These are phyloP conservation scores for Teratosphaeriaceae sp. DNA, from an alignment of 2,329 filamentous ascomycete species.

Conservation along the genomic window DNA sequence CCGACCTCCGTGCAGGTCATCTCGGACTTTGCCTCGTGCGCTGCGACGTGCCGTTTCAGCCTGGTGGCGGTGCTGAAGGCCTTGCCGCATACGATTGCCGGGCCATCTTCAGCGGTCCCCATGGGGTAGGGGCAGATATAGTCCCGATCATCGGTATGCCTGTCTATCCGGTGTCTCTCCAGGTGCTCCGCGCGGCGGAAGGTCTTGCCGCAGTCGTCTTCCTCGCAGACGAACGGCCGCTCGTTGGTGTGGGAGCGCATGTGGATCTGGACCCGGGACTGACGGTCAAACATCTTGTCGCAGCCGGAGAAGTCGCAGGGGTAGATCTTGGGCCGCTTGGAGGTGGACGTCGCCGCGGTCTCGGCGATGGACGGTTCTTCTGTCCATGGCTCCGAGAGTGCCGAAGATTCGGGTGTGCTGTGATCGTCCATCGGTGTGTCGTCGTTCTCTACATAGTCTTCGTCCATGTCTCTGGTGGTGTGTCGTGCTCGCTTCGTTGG, in stretches of 20 bases:
- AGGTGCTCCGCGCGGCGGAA: constrained; percentile 85
- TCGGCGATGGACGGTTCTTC: constrained; percentile 12
- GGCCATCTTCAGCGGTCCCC: constrained; percentile 10
- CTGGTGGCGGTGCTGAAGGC: constrained; percentile 74
- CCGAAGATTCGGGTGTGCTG: neutral
- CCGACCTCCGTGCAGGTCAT: constrained; percentile 42
- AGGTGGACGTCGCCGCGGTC: constrained; percentile 19
- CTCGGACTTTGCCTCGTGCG: constrained; percentile 66
- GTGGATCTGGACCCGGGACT: constrained; percentile 72
- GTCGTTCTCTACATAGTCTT: constrained; percentile 1
- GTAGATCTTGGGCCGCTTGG: constrained; percentile 61
- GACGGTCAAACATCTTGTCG: constrained; percentile 79
- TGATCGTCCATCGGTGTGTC: neutral
- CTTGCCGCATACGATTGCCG: constrained; percentile 60
- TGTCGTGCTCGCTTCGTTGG: neutral
- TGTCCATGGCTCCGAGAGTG: neutral
- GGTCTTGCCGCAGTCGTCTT: constrained; percentile 67
- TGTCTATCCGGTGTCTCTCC: constrained; percentile 75
- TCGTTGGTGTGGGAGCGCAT: constrained; percentile 80
- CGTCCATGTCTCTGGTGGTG: neutral
- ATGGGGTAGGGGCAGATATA: constrained; percentile 58
- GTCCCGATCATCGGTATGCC: constrained; percentile 64
- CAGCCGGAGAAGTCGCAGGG: constrained; percentile 69
- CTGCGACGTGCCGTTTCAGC: constrained; percentile 68
- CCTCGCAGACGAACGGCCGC: constrained; percentile 67